Evolutionary conservation across 2,329 filamentous ascomycete species (phyloP).

Genomic region (Diaporthe batatas): DNA sequence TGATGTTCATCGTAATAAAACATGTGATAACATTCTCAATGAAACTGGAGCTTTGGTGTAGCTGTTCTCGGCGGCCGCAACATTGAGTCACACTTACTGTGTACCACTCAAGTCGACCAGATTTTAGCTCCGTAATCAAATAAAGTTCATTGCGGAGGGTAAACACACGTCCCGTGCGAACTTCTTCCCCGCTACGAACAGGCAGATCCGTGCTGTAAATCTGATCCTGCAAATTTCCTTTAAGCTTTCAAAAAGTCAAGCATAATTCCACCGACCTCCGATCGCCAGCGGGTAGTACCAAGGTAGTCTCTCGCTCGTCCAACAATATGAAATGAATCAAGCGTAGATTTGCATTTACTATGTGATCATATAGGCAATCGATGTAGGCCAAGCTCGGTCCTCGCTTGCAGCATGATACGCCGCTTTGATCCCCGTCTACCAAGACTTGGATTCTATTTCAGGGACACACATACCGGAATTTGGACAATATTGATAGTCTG

Average conservation of each 20-base stretch:
- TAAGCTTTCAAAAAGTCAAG: constrained; percentile 12
- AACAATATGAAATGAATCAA: constrained; percentile 5
- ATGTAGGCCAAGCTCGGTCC: constrained; percentile 13
- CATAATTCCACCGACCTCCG: not conserved
- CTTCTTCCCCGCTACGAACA: constrained; percentile 8
- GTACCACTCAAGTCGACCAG: constrained; percentile 10
- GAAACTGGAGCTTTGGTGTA: constrained; percentile 13
- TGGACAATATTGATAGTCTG: not conserved
- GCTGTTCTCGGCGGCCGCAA: constrained; percentile 13
- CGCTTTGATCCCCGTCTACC: constrained; percentile 1
- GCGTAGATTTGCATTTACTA: constrained; percentile 1
- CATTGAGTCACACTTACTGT: no score
- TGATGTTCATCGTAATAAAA: no score
- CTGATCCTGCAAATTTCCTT: constrained; percentile 25
- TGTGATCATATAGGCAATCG: not conserved
- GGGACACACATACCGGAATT: not conserved
- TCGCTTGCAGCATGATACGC: not conserved
- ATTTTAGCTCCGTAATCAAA: constrained; percentile 23
- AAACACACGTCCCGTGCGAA: constrained; percentile 13
- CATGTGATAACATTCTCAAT: not conserved
- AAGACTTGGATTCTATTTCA: not conserved
- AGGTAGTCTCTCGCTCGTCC: not conserved
- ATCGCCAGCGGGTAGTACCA: constrained; percentile 6
- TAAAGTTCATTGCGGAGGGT: constrained; percentile 18
- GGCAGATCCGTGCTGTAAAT: constrained; percentile 11